Evolutionary conservation across 2,329 filamentous ascomycete species (phyloP).

Genomic region (Hirsutella minnesotensis): DNA sequence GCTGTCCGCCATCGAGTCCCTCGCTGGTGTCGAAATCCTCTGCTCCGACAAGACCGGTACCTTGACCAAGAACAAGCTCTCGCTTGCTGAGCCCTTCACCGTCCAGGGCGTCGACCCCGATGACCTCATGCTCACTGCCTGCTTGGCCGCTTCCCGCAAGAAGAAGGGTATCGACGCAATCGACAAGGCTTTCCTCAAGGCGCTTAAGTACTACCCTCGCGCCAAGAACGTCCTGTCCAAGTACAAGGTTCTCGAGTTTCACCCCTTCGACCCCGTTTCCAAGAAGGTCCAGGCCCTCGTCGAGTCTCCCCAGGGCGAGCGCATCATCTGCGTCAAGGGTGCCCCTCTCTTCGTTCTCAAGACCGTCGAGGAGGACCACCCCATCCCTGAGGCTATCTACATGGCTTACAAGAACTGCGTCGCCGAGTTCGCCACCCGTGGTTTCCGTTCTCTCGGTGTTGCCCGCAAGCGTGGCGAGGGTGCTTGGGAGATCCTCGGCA

Average conservation of each 20-base stretch:
- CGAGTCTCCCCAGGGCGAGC: slow-evolving; percentile 71
- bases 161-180: slow-evolving; percentile 94
- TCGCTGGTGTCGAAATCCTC: slow-evolving; percentile 86
- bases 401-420: slow-evolving; percentile 87
- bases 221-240: slow-evolving; percentile 71
- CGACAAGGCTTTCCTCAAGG: slow-evolving; percentile 88
- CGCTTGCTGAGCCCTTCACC: slow-evolving; percentile 72
- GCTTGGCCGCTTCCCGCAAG: slow-evolving; percentile 81
- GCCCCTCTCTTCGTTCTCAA: slow-evolving; percentile 79
- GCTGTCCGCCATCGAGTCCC: slow-evolving; percentile 80
- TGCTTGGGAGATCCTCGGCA: slow-evolving; percentile 83
- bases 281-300: slow-evolving; percentile 85
- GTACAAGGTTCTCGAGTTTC: slow-evolving; percentile 77
- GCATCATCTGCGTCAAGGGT: slow-evolving; percentile 83
- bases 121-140: slow-evolving; percentile 86
- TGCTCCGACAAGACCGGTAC: slow-evolving; percentile 94
- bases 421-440: slow-evolving; percentile 80
- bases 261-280: slow-evolving; percentile 83
- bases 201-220: slow-evolving; percentile 68
- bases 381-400: slow-evolving; percentile 64
- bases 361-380: slow-evolving; percentile 76
- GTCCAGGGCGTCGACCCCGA: slow-evolving; percentile 72
- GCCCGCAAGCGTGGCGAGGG: slow-evolving; percentile 76
- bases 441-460: slow-evolving; percentile 89
- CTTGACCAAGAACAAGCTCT: slow-evolving; percentile 88